phyloP scores from a whole-genome alignment of 495 filamentous ascomycete genomes.

The Hyaloscypha bicolor region DNA sequence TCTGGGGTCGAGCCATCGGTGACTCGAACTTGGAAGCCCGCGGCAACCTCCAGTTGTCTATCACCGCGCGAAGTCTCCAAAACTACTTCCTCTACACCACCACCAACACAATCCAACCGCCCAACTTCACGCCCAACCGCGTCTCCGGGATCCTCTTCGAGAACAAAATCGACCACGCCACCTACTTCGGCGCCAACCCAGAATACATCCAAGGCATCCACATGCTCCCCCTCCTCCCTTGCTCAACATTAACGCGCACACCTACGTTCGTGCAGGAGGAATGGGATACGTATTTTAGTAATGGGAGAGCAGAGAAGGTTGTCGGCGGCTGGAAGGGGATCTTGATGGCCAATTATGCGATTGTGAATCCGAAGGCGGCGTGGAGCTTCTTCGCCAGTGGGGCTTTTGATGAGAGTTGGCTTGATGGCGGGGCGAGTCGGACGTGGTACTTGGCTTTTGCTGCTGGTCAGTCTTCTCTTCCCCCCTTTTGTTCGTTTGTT shows the following conservation, averaged over 20 bases:
- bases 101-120: conserved; percentile 74
- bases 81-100: conserved; percentile 80
- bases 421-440: conserved; percentile 84
- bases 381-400: conserved; percentile 73
- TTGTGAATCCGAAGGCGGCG: conserved; percentile 68
- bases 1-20: conserved; percentile 82
- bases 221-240: conserved; percentile 87
- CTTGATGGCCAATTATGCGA: conserved; percentile 78
- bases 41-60: conserved; percentile 80
- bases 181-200: conserved; percentile 81
- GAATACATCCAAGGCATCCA: conserved; percentile 95
- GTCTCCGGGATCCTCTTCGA: conserved; percentile 95
- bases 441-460: conserved; percentile 89
- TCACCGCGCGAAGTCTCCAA: conserved; percentile 68
- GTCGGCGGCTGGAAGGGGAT: conserved; percentile 84
- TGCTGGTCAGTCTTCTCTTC: conserved; percentile 37
- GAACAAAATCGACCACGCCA: conserved; percentile 94
- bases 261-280: conserved; percentile 77
- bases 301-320: conserved; percentile 60
- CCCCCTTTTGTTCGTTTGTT: background rate
- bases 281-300: conserved; percentile 77
- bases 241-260: conserved; percentile 65
- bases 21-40: conserved; percentile 84
- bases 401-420: conserved; percentile 68
- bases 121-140: conserved; percentile 78